A percentile compares a stretch with the other conserved stretches of the same genome.
Conservation (phyloP, 805 yeast species). For the Yamadazyma laniorum region DNA sequence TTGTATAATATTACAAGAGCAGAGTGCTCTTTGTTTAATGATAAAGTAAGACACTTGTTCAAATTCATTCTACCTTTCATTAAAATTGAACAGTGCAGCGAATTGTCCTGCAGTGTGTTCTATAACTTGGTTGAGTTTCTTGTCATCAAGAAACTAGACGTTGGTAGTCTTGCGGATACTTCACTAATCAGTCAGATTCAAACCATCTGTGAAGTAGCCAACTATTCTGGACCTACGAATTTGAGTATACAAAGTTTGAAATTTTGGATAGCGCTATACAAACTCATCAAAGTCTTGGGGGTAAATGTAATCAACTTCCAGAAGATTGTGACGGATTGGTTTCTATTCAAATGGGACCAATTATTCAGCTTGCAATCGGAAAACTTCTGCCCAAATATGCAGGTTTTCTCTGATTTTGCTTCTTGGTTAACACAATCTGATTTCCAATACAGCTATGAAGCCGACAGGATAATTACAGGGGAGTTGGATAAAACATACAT, state of each 20-base stretch:
- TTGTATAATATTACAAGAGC: conserved; percentile 1
- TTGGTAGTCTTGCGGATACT: conserved; percentile 27
- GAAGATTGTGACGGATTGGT: conserved; percentile 49
- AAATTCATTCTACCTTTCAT: conserved; percentile 9
- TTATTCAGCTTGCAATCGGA: conserved; percentile 8
- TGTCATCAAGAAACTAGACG: background rate
- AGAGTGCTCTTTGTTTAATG: background rate
- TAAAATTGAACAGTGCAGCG: conserved; percentile 6
- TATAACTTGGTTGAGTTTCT: conserved; percentile 6
- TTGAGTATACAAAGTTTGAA: conserved; percentile 46
- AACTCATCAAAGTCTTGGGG: conserved; percentile 21
- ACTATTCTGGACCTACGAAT: conserved; percentile 57
- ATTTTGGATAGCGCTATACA: conserved; percentile 46
- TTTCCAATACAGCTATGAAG: too few relatives aligned
- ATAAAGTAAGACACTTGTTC: conserved; percentile 1
- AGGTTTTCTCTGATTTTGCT: conserved; percentile 31
- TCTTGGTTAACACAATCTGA: conserved; percentile 34
- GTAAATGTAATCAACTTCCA: conserved; percentile 21
- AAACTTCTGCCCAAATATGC: conserved; percentile 8
- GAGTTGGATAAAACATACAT: too few relatives aligned
- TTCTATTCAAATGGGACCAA: conserved; percentile 43
- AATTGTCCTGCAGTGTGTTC: conserved; percentile 3
- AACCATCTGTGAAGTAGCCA: conserved; percentile 51
- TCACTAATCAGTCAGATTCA: conserved; percentile 46
- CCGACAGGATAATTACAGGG: too few relatives aligned